Conservation (phyloP, 2,329 filamentous ascomycete species). For the Colletotrichum lupini region DNA sequence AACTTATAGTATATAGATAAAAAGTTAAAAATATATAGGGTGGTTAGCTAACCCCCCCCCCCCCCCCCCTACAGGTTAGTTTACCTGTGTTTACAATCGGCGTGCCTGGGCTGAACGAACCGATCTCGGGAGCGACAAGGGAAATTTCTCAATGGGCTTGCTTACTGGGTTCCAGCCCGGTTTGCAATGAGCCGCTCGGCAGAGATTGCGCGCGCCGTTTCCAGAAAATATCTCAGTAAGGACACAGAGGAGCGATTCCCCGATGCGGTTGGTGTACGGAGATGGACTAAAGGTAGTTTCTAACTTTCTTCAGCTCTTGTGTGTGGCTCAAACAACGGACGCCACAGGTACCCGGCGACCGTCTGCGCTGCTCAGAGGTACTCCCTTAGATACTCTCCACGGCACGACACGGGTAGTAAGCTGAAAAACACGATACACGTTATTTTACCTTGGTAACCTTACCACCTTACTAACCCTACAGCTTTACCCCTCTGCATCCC, state of each 20-base stretch:
- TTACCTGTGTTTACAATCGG: too few relatives aligned
- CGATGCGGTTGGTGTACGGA: conserved; percentile 5
- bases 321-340: conserved; percentile 1
- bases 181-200: not conserved
- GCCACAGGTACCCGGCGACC: conserved; percentile 18
- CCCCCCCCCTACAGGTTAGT: too few relatives aligned
- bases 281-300: not conserved
- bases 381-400: too few relatives aligned
- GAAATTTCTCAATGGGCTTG: not conserved
- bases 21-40: too few relatives aligned
- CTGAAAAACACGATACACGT: not conserved
- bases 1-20: too few relatives aligned
- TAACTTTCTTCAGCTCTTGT: not conserved
- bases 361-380: not conserved
- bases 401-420: too few relatives aligned
- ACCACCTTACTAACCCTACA: too few relatives aligned
- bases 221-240: not conserved
- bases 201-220: not conserved
- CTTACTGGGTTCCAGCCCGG: not conserved
- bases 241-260: not conserved
- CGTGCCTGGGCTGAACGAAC: not conserved
- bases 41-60: too few relatives aligned
- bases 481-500: not conserved
- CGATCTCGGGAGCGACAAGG: not conserved
- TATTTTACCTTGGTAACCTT: not conserved